These are phyloP conservation scores for Chaetoscypha palmicola DNA, from an alignment of 2,329 filamentous ascomycete genomes.

Conservation along the genomic window DNA sequence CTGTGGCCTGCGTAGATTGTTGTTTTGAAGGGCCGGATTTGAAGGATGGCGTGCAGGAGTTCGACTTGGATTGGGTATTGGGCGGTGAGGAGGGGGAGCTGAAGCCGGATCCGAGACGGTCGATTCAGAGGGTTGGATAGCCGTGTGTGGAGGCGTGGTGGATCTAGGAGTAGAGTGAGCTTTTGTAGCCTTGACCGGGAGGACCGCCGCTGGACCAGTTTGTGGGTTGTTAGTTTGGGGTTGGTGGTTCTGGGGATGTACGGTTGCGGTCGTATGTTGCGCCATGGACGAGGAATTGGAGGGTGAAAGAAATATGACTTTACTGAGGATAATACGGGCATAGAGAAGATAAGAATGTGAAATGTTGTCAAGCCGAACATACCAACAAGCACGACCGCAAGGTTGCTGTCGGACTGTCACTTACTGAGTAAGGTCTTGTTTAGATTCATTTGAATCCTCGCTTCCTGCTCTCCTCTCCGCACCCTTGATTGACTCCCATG, in stretches of 20 bases:
- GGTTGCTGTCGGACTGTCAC: no score
- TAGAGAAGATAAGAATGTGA: no score
- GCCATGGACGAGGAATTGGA: constrained; percentile 26
- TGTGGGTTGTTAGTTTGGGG: background rate
- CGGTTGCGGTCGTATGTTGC: constrained; percentile 18
- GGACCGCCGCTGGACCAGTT: constrained; percentile 17
- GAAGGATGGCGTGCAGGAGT: constrained; percentile 23
- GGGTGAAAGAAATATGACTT: no score
- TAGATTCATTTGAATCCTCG: no score
- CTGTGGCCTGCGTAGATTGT: constrained; percentile 27
- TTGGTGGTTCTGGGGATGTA: constrained; percentile 7
- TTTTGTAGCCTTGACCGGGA: constrained; percentile 13
- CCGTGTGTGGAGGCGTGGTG: constrained; percentile 19
- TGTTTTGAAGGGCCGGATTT: constrained; percentile 18
- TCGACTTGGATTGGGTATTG: constrained; percentile 23
- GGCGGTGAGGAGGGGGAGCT: constrained; percentile 25
- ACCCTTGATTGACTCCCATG: no score
- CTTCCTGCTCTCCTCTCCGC: no score
- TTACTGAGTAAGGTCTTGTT: no score
- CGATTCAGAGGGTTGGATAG: constrained; percentile 26
- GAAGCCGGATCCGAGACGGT: constrained; percentile 24
- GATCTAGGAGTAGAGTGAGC: constrained; percentile 21
- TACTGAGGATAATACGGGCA: no score
- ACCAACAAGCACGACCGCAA: no score
- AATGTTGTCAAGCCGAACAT: no score